phyloP scores from a whole-genome alignment of 306 rosid genomes.

The Spatholobus suberectus region DNA sequence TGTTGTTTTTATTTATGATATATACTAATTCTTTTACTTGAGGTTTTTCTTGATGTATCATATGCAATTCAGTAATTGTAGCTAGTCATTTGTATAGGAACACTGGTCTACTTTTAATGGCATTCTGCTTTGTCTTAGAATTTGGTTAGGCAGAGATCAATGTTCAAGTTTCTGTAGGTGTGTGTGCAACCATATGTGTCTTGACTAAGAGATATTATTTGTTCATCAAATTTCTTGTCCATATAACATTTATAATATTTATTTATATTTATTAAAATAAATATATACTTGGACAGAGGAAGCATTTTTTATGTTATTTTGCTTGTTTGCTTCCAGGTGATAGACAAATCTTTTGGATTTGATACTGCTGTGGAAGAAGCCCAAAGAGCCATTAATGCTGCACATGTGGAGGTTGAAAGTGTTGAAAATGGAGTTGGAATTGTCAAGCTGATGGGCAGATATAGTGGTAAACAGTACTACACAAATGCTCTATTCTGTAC shows the following conservation, averaged over 20 bases:
- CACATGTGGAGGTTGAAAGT: constrained; percentile 95
- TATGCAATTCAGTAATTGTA: constrained; percentile 8
- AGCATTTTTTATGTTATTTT: constrained; percentile 24
- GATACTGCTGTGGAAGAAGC: constrained; percentile 99
- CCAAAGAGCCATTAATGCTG: constrained; percentile 94
- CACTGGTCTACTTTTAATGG: neutral
- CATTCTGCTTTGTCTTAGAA: constrained; percentile 6
- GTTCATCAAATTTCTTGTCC: neutral
- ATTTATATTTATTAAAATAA: constrained; percentile 1
- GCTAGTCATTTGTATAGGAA: neutral
- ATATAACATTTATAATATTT: neutral
- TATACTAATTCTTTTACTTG: neutral
- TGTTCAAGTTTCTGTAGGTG: neutral
- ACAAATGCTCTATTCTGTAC: neutral
- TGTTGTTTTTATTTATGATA: neutral
- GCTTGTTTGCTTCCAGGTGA: constrained; percentile 69
- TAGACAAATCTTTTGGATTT: constrained; percentile 97
- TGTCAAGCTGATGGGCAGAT: constrained; percentile 95
- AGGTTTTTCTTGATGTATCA: neutral
- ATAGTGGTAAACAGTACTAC: constrained; percentile 69
- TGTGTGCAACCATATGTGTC: constrained; percentile 17
- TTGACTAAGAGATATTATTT: neutral
- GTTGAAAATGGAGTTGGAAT: constrained; percentile 94
- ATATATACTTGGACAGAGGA: constrained; percentile 13
- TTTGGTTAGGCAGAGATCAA: neutral